Evolutionary conservation across 495 filamentous ascomycete genomes (phyloP), one percentile per base, ranked within the genome.

Genomic region (Penicillium waksmanii): DNA sequence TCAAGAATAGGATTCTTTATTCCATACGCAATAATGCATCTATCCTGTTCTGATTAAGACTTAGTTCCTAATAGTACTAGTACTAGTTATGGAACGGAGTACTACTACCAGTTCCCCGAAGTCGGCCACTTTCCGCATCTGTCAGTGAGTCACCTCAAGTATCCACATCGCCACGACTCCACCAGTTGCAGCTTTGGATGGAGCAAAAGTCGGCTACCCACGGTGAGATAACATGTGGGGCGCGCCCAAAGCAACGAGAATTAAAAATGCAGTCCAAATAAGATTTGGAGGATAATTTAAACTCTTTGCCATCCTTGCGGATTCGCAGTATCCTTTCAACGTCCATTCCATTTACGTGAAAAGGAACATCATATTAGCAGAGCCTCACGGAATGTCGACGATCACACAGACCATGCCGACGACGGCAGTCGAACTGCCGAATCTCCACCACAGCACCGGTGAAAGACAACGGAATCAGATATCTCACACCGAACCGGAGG

Each of bases 371-470:
- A 31, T 31, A 2, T 31, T 9, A 31, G 27, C 27, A 7, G 27
- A 31, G 17, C 8, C 15, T 19, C 17, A 44, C 42, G 17, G 17
- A 19, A 66, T 66, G 64, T 51, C 64, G 34, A 66, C 64, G 40
- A 35, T 36, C 25, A 63, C 60, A 6, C 60, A 66, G 11, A 66
- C 57, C 0, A 51, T 61, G 36, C 60, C 60, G 5, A 66, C 60
- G 9, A 66, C 64, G 55, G 64, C 64, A 50, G 17, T 66, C 31
- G 64, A 66, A 17, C 55, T 66, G 15, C 57, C 57, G 12, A 61
- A 25, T 44, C 54, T 66, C 12, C 50, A 23, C 17, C 51, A 55
- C 5, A 53, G 25, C 33, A 27, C 40, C 42, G 53, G 55, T 18
- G 63, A 66, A 53, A 38, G 64, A 31, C 64, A 64, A 13, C 60